These are phyloP conservation scores for Trametes cubensis DNA, from an alignment of 768 basidiomycete genomes.

Conservation along the genomic window DNA sequence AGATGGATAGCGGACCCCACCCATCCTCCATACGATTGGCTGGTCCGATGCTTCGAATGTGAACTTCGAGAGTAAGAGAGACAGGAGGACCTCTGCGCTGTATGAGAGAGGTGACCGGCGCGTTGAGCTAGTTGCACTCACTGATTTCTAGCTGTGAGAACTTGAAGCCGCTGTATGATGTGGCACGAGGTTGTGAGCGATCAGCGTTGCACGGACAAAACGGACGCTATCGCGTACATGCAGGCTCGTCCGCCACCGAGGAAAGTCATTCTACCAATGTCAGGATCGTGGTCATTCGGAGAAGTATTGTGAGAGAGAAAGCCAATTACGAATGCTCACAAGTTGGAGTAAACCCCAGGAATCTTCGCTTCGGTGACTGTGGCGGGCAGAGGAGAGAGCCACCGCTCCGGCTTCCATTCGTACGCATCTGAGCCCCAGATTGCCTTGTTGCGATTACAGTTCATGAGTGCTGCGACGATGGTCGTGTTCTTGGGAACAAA, in stretches of 20 bases:
- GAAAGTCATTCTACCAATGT: slow-evolving; percentile 45
- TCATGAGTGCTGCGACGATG: slow-evolving; percentile 41
- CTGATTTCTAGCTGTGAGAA: slow-evolving; percentile 59
- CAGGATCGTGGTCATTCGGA: background rate
- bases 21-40: slow-evolving; percentile 25
- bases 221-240: slow-evolving; percentile 39
- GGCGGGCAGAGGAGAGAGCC: slow-evolving; percentile 45
- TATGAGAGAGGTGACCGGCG: background rate
- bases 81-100: slow-evolving; percentile 26
- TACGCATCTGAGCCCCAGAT: slow-evolving; percentile 51
- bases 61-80: slow-evolving; percentile 22
- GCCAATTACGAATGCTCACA: slow-evolving; percentile 34
- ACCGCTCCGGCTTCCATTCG: slow-evolving; percentile 58
- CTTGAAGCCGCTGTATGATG: slow-evolving; percentile 48
- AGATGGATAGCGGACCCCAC: slow-evolving; percentile 20
- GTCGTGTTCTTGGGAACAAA: slow-evolving; percentile 43
- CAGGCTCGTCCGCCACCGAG: slow-evolving; percentile 47
- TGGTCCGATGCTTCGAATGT: slow-evolving; percentile 15
- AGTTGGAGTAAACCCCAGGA: slow-evolving; percentile 48
- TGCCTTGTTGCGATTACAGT: slow-evolving; percentile 42
- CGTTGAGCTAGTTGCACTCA: slow-evolving; percentile 30
- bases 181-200: background rate
- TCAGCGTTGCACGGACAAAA: background rate
- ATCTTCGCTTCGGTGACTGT: slow-evolving; percentile 41
- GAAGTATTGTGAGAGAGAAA: background rate